Evolutionary conservation across 345 rosid species (phyloP), one percentile per base, ranked within the genome.

Genomic region (Hevea brasiliensis): DNA sequence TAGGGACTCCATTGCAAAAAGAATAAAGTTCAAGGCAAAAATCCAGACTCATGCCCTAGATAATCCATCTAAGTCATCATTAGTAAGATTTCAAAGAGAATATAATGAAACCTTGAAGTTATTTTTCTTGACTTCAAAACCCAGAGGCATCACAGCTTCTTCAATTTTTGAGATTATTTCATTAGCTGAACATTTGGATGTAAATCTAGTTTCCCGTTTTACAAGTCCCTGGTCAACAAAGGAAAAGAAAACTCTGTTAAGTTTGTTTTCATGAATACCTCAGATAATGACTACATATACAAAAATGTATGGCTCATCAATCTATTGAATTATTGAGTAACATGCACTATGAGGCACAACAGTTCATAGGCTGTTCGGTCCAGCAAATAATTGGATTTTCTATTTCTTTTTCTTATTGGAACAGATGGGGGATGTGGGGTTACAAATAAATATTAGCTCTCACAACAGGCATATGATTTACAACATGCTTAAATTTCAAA

Each of bases 101-200:
- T 10, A 29, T 53, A 55, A 21, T 48, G 74, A 23, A 71, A 95
- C 99, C 99, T 95, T 95, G 84, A 74, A 85, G 74, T 93, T 93
- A 66, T 91, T 90, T 88, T 88, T 95, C 91, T 93, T 91, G 53
- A 95, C 94, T 59, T 87, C 98, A 76, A 95, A 95, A 53, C 99
- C 99, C 89, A 95, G 63, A 35, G 99, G 98, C 40, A 14, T 67
- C 35, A 98, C 99, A 73, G 97, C 81, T 10, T 82, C 87, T 84
- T 93, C 98, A 74, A 96, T 96, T 84, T 91, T 89, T 32, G 97
- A 84, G 70, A 96, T 87, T 76, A 96, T 93, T 80, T 93, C 98
- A 35, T 86, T 90, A 72, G 97, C 97, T 55, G 98, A 74, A 74
- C 79, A 65, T 84, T 90, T 96, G 1, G 99, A 93, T 42, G 99